Evolutionary conservation across 768 basidiomycete species (phyloP), one percentile per base, ranked within the genome.

Genomic region (Lentinula lateritia): DNA sequence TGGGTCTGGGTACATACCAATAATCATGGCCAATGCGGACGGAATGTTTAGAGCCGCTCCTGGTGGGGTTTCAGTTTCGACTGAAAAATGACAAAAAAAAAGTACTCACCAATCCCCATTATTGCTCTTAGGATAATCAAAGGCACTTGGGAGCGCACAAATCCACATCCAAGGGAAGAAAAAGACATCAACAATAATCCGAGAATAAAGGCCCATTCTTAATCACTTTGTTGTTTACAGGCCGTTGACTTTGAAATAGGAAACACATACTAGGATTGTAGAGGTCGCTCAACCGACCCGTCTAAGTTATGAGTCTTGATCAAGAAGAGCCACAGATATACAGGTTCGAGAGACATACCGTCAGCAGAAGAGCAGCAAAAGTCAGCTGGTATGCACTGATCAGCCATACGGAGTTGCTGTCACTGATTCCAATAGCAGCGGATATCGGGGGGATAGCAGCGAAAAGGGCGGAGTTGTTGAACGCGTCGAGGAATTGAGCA

Each of bases 111-210:
- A 39, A 79, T 73, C 18, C 85, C 84, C 64, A 73, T 78, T 8
- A 86, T 53, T 2, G 80, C 83, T 65, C 85, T 75, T 0, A 87
- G 67, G 45, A 83, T 72, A 41, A 85, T 73, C 48, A 87, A 71
- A 0, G 71, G 73, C 56, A 83, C 76, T 64, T 82, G 78, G 66
- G 75, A 71, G 23, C 71, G 60, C 32, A 74, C 71, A 62, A 86
- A 85, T 23, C 82, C 82, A n/a, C 72, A 73, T 23, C 73, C 73
- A 13, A 84, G 63, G 9, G 79, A 76, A 23, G 82, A 69, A 39
- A 80, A 50, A 3, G 81, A 81, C 13, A 86, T 70, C 3, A 64
- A 62, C 20, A 68, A 56, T 23, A 79, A 67, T 6, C 85, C 83
- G 0, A 58, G 55, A 28, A 80, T 63, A 66, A 84, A 83, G 41